A percentile compares a stretch with the other conserved stretches of the same genome.
Evolutionary conservation across 2,329 filamentous ascomycete species (phyloP).

Genomic region (Venturia carpophila): DNA sequence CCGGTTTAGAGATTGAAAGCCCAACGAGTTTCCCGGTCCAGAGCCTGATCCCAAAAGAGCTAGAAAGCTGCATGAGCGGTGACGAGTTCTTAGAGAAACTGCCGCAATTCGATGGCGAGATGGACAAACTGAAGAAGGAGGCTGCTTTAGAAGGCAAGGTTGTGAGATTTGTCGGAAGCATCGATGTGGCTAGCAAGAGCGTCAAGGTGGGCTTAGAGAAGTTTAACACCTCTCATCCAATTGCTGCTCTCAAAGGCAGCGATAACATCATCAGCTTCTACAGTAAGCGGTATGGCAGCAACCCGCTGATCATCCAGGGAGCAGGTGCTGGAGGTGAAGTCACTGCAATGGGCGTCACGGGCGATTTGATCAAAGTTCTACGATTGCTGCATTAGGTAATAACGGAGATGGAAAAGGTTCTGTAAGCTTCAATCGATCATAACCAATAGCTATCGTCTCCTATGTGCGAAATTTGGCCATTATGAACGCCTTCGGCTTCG

Average conservation of each 20-base stretch:
- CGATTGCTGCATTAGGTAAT: constrained; percentile 48
- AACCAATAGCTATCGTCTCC: not conserved
- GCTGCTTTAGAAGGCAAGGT: constrained; percentile 86
- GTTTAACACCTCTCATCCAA: constrained; percentile 74
- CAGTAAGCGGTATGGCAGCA: constrained; percentile 85
- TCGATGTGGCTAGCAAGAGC: constrained; percentile 70
- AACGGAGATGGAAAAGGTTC: not conserved
- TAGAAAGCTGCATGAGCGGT: constrained; percentile 68
- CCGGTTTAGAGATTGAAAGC: constrained; percentile 71
- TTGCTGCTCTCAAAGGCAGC: constrained; percentile 90
- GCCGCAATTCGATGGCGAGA: constrained; percentile 75
- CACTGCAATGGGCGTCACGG: constrained; percentile 96
- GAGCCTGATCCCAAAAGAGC: constrained; percentile 79
- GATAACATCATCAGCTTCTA: constrained; percentile 99
- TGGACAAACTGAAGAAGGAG: constrained; percentile 80
- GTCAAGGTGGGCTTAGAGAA: constrained; percentile 91
- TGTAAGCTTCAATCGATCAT: not conserved
- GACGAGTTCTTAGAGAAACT: constrained; percentile 80
- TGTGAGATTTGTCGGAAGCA: constrained; percentile 86
- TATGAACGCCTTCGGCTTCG: no score
- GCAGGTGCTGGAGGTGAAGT: constrained; percentile 87
- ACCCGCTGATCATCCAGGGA: constrained; percentile 89
- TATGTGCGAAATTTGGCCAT: no score
- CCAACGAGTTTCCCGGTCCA: constrained; percentile 89
- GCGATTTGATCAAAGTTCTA: constrained; percentile 83